Evolutionary conservation across 805 yeast genomes (phyloP).

Genomic region (Sungouiella thailandica): DNA sequence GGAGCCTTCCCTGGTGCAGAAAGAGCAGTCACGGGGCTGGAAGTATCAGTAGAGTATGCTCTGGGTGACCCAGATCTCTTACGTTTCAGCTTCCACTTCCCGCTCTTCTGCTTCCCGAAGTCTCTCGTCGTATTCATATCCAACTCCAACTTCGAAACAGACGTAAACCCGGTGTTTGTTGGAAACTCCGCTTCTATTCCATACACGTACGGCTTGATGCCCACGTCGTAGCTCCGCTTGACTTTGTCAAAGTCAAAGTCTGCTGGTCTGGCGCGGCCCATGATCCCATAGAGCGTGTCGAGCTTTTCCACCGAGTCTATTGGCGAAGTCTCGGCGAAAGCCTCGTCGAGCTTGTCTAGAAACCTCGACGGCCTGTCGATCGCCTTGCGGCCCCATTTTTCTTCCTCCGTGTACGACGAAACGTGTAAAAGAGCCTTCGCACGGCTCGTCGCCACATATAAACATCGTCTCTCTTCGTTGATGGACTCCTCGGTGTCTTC

Average conservation of each 20-base stretch:
- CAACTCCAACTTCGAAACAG: too few relatives aligned
- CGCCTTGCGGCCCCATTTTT: conserved; percentile 19
- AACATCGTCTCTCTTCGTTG: conserved; percentile 77
- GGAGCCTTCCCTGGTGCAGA: conserved; percentile 8
- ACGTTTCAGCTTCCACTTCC: too few relatives aligned
- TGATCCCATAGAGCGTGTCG: neutral
- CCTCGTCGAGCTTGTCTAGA: conserved; percentile 15
- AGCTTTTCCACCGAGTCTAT: neutral
- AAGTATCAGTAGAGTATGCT: too few relatives aligned
- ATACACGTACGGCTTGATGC: conserved; percentile 8
- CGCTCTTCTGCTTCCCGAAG: too few relatives aligned
- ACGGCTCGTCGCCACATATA: conserved; percentile 86
- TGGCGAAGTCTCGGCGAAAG: conserved; percentile 7
- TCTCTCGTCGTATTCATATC: too few relatives aligned
- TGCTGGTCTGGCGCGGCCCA: neutral
- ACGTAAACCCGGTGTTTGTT: conserved; percentile 1
- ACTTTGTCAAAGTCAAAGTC: conserved; percentile 9
- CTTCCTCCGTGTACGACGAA: conserved; percentile 24
- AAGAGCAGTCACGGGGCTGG: too few relatives aligned
- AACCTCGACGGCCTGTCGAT: conserved; percentile 26
- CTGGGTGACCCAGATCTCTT: too few relatives aligned
- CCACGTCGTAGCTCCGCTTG: conserved; percentile 10
- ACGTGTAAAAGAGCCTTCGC: conserved; percentile 59
- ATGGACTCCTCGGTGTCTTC: conserved; percentile 26
- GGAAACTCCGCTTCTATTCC: conserved; percentile 7